Conservation (phyloP, 192 early-diverging fungal species). For the Chytriomyces sp. region DNA sequence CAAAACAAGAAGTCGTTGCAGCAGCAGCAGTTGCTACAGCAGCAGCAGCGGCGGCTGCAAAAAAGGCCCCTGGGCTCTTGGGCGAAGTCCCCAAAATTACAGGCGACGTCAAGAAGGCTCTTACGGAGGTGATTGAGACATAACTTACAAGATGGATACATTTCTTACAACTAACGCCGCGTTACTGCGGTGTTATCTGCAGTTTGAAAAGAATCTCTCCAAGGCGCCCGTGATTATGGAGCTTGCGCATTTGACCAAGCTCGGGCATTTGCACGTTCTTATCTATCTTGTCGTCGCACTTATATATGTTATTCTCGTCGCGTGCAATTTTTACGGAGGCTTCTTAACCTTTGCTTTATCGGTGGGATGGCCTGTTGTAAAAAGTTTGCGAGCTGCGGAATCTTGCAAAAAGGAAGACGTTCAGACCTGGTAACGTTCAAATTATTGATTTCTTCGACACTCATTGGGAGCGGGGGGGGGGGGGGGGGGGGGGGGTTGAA, state of each 20-base stretch:
- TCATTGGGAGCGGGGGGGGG: too few species aligned
- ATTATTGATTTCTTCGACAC: too few species aligned
- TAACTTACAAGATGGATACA: too few species aligned
- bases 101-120: conserved; percentile 1
- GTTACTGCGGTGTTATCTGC: too few species aligned
- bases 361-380: conserved; percentile 14
- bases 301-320: conserved; percentile 12
- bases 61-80: conserved; percentile 20
- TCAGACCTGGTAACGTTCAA: conserved; percentile 1
- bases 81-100: neutral
- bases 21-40: neutral
- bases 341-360: conserved; percentile 12
- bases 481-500: neutral
- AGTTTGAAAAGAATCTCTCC: conserved; percentile 21
- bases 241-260: conserved; percentile 24
- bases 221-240: conserved; percentile 23
- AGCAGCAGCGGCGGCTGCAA: neutral
- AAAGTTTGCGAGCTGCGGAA: conserved; percentile 26
- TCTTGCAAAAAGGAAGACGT: conserved; percentile 26
- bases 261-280: conserved; percentile 1
- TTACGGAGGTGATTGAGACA: neutral
- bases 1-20: neutral
- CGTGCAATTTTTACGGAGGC: neutral
- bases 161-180: too few species aligned
- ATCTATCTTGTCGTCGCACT: conserved; percentile 2